Conservation (phyloP, 2,329 filamentous ascomycete species). For the Fusarium euwallaceae region DNA sequence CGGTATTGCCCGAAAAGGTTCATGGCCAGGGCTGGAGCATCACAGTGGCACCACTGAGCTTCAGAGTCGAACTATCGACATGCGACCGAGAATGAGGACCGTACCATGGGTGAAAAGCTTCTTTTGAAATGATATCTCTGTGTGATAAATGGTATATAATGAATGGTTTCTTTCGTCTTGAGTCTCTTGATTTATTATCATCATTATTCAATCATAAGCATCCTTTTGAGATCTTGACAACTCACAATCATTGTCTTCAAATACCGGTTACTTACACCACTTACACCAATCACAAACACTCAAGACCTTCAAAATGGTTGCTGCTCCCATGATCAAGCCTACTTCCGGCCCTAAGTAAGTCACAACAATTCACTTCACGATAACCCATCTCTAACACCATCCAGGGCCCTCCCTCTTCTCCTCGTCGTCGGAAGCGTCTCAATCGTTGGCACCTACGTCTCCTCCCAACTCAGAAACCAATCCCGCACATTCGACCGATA, state of each 20-base stretch:
- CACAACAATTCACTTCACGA: not conserved
- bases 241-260: constrained; percentile 13
- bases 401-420: constrained; percentile 39
- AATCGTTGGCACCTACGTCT: constrained; percentile 33
- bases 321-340: constrained; percentile 38
- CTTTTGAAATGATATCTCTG: constrained; percentile 11
- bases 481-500: constrained; percentile 43
- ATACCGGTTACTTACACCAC: constrained; percentile 28
- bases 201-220: constrained; percentile 26
- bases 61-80: constrained; percentile 41
- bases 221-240: constrained; percentile 26
- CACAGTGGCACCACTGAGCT: constrained; percentile 40
- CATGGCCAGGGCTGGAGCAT: constrained; percentile 25
- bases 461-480: constrained; percentile 33
- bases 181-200: constrained; percentile 16
- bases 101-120: constrained; percentile 8
- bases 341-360: constrained; percentile 37
- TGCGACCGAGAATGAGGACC: constrained; percentile 27
- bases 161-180: not conserved
- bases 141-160: constrained; percentile 32
- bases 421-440: constrained; percentile 42
- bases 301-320: constrained; percentile 35
- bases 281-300: constrained; percentile 24
- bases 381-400: constrained; percentile 8
- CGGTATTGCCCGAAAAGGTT: constrained; percentile 38